phyloP scores from a whole-genome alignment of 768 basidiomycete genomes.

The Candolleomyces eurysporus region DNA sequence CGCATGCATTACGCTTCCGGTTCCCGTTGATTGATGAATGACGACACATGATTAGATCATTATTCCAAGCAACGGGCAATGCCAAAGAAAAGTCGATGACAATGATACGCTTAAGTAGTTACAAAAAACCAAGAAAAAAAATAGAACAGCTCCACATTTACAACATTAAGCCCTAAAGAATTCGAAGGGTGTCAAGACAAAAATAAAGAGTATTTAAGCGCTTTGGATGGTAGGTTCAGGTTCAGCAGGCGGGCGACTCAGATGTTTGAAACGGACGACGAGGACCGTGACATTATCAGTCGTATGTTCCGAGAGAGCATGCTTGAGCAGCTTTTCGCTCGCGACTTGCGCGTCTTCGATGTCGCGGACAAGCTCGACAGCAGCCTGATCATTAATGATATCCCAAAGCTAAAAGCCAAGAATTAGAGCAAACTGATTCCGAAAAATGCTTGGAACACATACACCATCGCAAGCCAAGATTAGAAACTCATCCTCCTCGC shows the following conservation, averaged over 20 bases:
- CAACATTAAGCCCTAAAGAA: no score
- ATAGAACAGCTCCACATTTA: not conserved
- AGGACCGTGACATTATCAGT: constrained; percentile 94
- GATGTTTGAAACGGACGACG: constrained; percentile 77
- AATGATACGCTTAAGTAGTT: not conserved
- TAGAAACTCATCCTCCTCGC: constrained; percentile 86
- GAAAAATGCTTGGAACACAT: constrained; percentile 29
- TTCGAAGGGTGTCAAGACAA: not conserved
- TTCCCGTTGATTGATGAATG: no score
- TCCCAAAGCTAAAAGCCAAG: constrained; percentile 80
- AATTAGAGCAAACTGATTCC: not conserved
- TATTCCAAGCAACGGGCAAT: not conserved
- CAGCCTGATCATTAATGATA: constrained; percentile 86
- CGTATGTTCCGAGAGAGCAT: constrained; percentile 86
- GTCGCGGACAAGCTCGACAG: constrained; percentile 79
- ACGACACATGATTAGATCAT: not conserved
- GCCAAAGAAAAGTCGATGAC: not conserved
- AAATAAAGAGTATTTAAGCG: not conserved
- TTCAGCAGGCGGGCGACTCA: not conserved
- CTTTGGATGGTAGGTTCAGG: not conserved
- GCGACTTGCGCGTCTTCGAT: constrained; percentile 81
- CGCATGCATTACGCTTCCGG: no score
- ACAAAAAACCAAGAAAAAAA: not conserved
- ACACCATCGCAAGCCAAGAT: constrained; percentile 98
- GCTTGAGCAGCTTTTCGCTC: constrained; percentile 68